These are phyloP conservation scores for Fusarium chuoi DNA, from an alignment of 2,329 filamentous ascomycete species.

Conservation along the genomic window DNA sequence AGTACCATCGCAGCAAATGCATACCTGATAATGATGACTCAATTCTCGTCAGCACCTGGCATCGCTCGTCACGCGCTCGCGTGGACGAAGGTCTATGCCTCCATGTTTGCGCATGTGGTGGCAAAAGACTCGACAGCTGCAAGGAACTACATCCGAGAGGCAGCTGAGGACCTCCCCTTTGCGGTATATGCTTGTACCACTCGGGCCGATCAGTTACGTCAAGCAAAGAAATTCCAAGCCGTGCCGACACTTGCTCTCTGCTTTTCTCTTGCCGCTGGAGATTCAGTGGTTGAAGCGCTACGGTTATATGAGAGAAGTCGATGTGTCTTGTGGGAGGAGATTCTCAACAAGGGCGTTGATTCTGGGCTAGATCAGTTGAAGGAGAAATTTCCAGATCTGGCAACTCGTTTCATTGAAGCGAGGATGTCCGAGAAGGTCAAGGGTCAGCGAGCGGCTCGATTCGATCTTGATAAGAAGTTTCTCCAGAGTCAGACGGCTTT, in stretches of 20 bases:
- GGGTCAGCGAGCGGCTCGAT: accelerated
- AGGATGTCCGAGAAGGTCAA: neutral
- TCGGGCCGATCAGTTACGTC: neutral
- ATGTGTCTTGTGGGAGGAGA: neutral
- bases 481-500: neutral
- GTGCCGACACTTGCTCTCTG: neutral
- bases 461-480: neutral
- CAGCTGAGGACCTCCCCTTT: neutral
- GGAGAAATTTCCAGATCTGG: neutral
- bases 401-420: neutral
- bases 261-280: neutral
- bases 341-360: neutral
- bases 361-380: neutral
- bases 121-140: neutral
- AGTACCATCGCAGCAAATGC: neutral
- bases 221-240: neutral
- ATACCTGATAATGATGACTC: neutral
- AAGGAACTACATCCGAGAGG: neutral
- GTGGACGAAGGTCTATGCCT: neutral
- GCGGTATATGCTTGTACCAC: neutral
- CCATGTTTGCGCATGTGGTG: neutral
- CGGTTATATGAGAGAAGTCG: neutral
- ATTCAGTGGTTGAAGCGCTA: neutral
- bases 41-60: neutral
- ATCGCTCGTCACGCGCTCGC: neutral